Conservation (phyloP, 2,329 filamentous ascomycete species). For the Sarocladium strictum region DNA sequence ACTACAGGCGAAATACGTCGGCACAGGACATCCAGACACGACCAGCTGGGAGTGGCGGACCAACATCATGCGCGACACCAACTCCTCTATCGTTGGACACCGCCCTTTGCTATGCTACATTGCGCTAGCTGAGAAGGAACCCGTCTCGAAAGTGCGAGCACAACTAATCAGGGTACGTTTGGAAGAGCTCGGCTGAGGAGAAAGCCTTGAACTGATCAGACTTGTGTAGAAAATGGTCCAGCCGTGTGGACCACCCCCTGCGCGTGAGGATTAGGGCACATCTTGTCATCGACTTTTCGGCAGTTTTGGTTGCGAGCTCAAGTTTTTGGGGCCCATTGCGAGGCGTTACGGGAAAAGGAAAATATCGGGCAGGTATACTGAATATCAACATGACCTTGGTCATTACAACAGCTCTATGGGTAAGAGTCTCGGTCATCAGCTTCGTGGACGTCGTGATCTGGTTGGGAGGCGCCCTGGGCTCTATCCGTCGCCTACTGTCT, state of each 20-base stretch:
- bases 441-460: constrained; percentile 8
- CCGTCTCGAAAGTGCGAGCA: constrained; percentile 71
- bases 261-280: constrained; percentile 37
- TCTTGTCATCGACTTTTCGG: too few species aligned
- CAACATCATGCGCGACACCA: constrained; percentile 92
- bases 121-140: constrained; percentile 81
- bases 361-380: neutral
- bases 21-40: constrained; percentile 93
- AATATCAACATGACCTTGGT: neutral
- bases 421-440: neutral
- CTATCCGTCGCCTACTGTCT: constrained; percentile 4
- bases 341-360: neutral
- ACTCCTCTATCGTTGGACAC: constrained; percentile 83
- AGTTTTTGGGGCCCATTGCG: neutral
- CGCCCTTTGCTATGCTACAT: constrained; percentile 84
- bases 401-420: neutral
- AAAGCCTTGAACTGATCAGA: neutral
- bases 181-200: neutral
- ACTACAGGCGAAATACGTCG: constrained; percentile 91
- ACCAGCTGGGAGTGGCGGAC: constrained; percentile 96
- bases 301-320: too few species aligned
- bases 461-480: neutral
- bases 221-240: constrained; percentile 58
- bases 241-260: constrained; percentile 52
- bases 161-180: constrained; percentile 65